A percentile compares a stretch with the other conserved stretches of the same genome.
Conservation (phyloP, 768 basidiomycete species). For the Trametes maxima region DNA sequence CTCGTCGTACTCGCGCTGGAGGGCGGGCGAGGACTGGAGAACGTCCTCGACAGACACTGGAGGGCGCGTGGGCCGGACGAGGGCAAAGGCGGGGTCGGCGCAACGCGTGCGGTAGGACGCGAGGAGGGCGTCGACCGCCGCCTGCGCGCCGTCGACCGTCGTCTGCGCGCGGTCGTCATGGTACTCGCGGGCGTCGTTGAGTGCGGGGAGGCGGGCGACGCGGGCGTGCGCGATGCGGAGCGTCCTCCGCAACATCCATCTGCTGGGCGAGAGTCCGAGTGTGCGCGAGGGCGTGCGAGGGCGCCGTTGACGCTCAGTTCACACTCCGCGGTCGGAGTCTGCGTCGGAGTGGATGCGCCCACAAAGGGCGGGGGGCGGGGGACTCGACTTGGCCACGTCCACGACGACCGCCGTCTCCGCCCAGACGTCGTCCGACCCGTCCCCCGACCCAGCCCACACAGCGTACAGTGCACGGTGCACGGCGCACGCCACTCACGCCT, state of each 20-base stretch:
- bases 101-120: not conserved
- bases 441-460: not conserved
- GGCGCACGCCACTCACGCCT: not conserved
- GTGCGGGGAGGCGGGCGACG: not conserved
- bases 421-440: slow-evolving; percentile 10
- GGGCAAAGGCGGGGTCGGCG: not conserved
- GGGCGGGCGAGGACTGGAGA: not conserved
- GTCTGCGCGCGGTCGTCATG: not conserved
- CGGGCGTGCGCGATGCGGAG: not conserved
- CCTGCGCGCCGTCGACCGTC: not conserved
- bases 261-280: not conserved
- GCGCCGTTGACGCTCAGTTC: too few species aligned
- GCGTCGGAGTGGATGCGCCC: slow-evolving; percentile 7
- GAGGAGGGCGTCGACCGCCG: not conserved
- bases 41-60: not conserved
- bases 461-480: slow-evolving; percentile 3
- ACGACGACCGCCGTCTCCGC: slow-evolving; percentile 14
- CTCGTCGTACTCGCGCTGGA: not conserved
- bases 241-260: slow-evolving; percentile 25
- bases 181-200: not conserved
- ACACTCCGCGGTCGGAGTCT: not conserved
- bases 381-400: slow-evolving; percentile 30
- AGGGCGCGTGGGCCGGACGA: not conserved
- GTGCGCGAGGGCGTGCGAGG: not conserved
- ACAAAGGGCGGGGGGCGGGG: slow-evolving; percentile 4